Evolutionary conservation across 768 basidiomycete species (phyloP).

Genomic region (Boletus vinaceobasis): DNA sequence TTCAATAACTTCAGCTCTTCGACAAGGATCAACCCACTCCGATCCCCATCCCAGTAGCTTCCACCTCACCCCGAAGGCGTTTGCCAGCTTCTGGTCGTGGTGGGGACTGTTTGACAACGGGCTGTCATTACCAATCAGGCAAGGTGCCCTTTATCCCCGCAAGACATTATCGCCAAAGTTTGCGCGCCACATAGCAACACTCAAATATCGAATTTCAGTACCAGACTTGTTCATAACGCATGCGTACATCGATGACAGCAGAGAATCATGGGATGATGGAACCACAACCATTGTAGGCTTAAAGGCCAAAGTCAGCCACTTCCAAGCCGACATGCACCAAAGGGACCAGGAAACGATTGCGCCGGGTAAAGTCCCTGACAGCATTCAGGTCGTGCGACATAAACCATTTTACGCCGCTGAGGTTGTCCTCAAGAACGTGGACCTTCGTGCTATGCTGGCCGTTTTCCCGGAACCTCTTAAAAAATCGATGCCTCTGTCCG

Average conservation of each 20-base stretch:
- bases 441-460: conserved; percentile 75
- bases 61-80: conserved; percentile 81
- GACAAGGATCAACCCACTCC: conserved; percentile 14
- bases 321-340: conserved; percentile 91
- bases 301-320: conserved; percentile 75
- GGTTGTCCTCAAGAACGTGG: conserved; percentile 71
- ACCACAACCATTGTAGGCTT: conserved; percentile 78
- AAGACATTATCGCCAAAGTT: conserved; percentile 81
- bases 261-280: conserved; percentile 79
- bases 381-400: conserved; percentile 59
- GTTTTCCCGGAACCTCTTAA: conserved; percentile 73
- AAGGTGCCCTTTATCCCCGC: conserved; percentile 77
- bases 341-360: conserved; percentile 75
- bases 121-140: conserved; percentile 79
- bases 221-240: conserved; percentile 82
- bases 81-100: conserved; percentile 92
- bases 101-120: conserved; percentile 79
- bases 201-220: conserved; percentile 84
- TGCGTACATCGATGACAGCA: conserved; percentile 76
- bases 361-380: conserved; percentile 51
- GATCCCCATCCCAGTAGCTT: conserved; percentile 57
- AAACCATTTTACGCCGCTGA: conserved; percentile 90
- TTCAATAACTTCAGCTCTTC: conserved; percentile 70
- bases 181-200: conserved; percentile 80
- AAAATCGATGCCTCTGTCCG: conserved; percentile 47